These are phyloP conservation scores for Pyricularia grisea DNA, from an alignment of 2,329 filamentous ascomycete species.

Conservation along the genomic window DNA sequence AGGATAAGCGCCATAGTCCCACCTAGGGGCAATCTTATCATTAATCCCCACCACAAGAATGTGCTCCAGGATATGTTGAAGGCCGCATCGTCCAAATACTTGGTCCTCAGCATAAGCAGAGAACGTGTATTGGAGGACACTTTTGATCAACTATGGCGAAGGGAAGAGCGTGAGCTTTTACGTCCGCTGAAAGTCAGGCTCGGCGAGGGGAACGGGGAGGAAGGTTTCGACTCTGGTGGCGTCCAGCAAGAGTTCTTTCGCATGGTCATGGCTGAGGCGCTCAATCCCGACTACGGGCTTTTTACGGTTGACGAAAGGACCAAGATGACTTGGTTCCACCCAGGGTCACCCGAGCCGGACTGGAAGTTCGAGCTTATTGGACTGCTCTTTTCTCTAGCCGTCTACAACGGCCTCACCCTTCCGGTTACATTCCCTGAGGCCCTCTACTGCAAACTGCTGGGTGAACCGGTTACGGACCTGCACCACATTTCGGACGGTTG, in stretches of 20 bases:
- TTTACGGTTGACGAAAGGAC: conserved; percentile 73
- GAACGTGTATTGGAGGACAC: conserved; percentile 61
- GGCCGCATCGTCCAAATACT: conserved; percentile 59
- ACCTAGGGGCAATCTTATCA: conserved; percentile 41
- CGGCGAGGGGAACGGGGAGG: conserved; percentile 72
- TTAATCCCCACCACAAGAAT: conserved; percentile 47
- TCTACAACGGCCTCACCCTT: conserved; percentile 88
- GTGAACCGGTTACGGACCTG: conserved; percentile 56
- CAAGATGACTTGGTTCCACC: conserved; percentile 80
- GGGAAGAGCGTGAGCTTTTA: conserved; percentile 71
- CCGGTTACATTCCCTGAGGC: conserved; percentile 82
- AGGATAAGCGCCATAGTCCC: conserved; percentile 47
- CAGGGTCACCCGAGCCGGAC: conserved; percentile 68
- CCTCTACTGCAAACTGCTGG: conserved; percentile 73
- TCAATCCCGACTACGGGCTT: conserved; percentile 68
- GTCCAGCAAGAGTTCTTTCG: conserved; percentile 97
- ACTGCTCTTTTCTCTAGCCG: conserved; percentile 74
- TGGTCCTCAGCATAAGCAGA: conserved; percentile 61
- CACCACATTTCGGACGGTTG: conserved; percentile 80
- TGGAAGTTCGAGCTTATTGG: conserved; percentile 91
- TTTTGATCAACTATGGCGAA: conserved; percentile 82
- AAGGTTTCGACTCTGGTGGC: conserved; percentile 87
- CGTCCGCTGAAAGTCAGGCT: conserved; percentile 83
- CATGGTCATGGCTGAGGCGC: conserved; percentile 67
- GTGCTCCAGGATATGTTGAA: conserved; percentile 54